Percentiles rank a stretch among this genome's conserved stretches.
phyloP scores from a whole-genome alignment of 371 early-diverging fungal species.

The Thermomucor indicae-seudaticae region DNA sequence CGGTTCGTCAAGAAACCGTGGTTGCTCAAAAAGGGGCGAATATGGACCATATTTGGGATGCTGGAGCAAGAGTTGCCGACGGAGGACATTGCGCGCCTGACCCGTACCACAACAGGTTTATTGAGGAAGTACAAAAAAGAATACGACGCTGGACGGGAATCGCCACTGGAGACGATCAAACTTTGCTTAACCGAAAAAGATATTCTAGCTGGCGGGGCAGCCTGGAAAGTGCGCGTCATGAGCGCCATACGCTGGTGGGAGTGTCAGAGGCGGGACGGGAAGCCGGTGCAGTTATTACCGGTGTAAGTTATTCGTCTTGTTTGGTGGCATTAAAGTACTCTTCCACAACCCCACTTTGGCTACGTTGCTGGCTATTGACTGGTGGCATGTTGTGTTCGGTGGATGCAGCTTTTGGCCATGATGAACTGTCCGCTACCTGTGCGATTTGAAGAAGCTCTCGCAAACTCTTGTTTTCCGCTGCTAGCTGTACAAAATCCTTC shows the following conservation, averaged over 20 bases:
- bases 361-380: background rate
- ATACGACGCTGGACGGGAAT: constrained; percentile 10
- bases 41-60: constrained; percentile 22
- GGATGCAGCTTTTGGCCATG: background rate
- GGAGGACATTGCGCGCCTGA: constrained; percentile 8
- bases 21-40: constrained; percentile 20
- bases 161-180: constrained; percentile 7
- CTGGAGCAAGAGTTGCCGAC: constrained; percentile 4
- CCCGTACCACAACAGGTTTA: background rate
- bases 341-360: constrained; percentile 2
- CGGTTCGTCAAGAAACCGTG: constrained; percentile 17
- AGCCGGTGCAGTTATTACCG: background rate
- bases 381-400: background rate
- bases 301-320: background rate
- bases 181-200: constrained; percentile 14
- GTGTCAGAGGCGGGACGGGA: background rate
- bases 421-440: background rate
- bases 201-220: constrained; percentile 13
- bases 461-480: constrained; percentile 26
- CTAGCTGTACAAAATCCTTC: constrained; percentile 20
- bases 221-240: constrained; percentile 22
- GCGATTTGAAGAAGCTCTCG: constrained; percentile 20
- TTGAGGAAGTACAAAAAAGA: constrained; percentile 12
- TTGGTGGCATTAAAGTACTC: background rate
- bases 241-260: constrained; percentile 23